phyloP scores from a whole-genome alignment of 768 basidiomycete genomes.

The Hirschioporus abietinus region DNA sequence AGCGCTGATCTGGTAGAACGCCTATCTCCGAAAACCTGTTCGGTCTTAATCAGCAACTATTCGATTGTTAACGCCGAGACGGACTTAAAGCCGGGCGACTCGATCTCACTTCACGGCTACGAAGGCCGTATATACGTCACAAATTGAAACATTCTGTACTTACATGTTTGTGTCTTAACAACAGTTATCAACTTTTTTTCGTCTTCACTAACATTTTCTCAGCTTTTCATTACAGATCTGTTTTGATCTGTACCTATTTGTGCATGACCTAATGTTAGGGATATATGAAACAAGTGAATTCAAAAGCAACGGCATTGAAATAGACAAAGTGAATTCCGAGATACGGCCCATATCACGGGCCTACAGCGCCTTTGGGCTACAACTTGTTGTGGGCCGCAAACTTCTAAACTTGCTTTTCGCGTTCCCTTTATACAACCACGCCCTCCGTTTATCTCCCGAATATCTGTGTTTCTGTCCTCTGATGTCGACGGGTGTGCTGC shows the following conservation, averaged over 20 bases:
- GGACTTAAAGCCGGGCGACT: slow-evolving; percentile 3
- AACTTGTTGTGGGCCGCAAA: too few species aligned
- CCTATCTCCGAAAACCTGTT: slow-evolving; percentile 6
- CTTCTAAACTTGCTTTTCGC: too few species aligned
- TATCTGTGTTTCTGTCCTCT: too few species aligned
- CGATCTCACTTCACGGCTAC: slow-evolving; percentile 21
- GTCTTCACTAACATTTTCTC: neutral
- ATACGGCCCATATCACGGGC: too few species aligned
- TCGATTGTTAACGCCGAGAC: neutral
- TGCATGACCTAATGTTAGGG: too few species aligned
- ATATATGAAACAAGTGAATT: too few species aligned
- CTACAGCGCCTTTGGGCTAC: too few species aligned
- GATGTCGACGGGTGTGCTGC: too few species aligned
- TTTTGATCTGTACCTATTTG: neutral
- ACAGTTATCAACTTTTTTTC: neutral
- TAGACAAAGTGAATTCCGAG: too few species aligned
- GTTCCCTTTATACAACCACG: too few species aligned
- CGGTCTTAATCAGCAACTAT: slow-evolving; percentile 25
- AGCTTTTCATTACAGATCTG: neutral
- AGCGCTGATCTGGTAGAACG: slow-evolving; percentile 4
- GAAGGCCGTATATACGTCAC: slow-evolving; percentile 24
- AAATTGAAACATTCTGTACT: neutral
- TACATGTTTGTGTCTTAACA: neutral
- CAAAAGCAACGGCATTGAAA: too few species aligned
- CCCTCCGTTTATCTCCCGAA: too few species aligned